phyloP scores from a whole-genome alignment of 495 filamentous ascomycete species.

The Parmelia sp. region DNA sequence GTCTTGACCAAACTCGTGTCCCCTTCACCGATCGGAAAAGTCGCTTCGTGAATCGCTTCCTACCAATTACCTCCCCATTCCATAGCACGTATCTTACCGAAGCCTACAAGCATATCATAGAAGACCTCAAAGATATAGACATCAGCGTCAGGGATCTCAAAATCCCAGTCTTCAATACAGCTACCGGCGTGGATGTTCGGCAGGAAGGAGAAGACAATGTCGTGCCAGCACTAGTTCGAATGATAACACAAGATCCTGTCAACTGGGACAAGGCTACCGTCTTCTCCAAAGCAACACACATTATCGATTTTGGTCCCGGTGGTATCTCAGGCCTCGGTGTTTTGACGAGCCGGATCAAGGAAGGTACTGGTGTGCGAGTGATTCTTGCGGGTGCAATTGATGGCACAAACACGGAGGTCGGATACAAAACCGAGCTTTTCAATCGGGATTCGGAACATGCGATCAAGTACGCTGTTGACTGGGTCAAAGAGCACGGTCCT shows the following conservation, averaged over 20 bases:
- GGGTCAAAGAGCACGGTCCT: constrained; percentile 93
- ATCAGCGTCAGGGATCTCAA: constrained; percentile 61
- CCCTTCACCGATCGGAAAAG: constrained; percentile 93
- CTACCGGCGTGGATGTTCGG: constrained; percentile 74
- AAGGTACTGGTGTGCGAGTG: constrained; percentile 91
- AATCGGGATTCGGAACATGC: constrained; percentile 89
- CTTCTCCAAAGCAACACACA: constrained; percentile 84
- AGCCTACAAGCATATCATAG: constrained; percentile 69
- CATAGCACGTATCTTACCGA: constrained; percentile 87
- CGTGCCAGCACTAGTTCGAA: constrained; percentile 75
- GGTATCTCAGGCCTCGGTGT: constrained; percentile 94
- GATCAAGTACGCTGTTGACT: constrained; percentile 93
- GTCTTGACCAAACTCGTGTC: constrained; percentile 89
- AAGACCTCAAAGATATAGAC: constrained; percentile 76
- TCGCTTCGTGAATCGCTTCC: constrained; percentile 92
- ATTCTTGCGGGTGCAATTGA: constrained; percentile 89
- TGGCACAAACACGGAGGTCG: constrained; percentile 81
- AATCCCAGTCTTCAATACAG: constrained; percentile 83
- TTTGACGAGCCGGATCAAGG: constrained; percentile 96
- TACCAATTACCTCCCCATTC: constrained; percentile 96
- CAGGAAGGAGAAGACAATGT: constrained; percentile 56
- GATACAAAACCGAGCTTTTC: constrained; percentile 95
- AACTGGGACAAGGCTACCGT: constrained; percentile 91
- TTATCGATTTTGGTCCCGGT: constrained; percentile 92
- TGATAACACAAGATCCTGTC: constrained; percentile 88